Evolutionary conservation across 192 early-diverging fungal genomes (phyloP), one percentile per base, ranked within the genome.

Genomic region (Entomortierella chlamydospora): DNA sequence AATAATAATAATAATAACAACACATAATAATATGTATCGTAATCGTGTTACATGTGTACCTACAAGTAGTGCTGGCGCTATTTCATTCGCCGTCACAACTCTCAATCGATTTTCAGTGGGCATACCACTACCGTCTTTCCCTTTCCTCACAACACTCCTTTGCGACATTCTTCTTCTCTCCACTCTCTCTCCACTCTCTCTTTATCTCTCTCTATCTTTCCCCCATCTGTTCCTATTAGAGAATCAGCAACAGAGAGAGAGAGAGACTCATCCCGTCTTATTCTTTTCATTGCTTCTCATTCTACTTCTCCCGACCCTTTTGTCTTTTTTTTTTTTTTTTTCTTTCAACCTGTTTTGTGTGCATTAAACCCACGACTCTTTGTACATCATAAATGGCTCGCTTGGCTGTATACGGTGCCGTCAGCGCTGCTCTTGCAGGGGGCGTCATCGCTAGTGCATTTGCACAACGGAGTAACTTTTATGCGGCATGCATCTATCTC

Each of bases 401-500:
- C 25, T 77, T 94, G 60, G 91, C 87, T 50, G 74, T 93, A 43
- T 96, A 92, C 81, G 92, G 93, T 41, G 84, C 88, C 30, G 77
- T 90, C 53, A 93, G 91, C 15, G 84, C 88, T 53, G 47, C 88
- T 49, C 86, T 94, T 39, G 91, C 92, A 4, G 78, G 77, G 7
- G 84, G 87, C 20, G 88, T 93, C 13, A 74, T 94, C 33, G 83
- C 85, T 10, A 84, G 85, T 33, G 90, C 93, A 51, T 87, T 94
- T 61, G 78, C 81, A 28, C 88, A 92, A 61, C 86, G 91, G 25
- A 86, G 85, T 26, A 94, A 95, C 79, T 99, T 96, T 84, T 99
- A 95, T 81, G 85, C 96, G 17, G 94, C 94, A 4, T 94, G 94
- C 76, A 89, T 99, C 50, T 93, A 95, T 71, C 85, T 99, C 55